Evolutionary conservation across 106 monocot genomes (phyloP), one percentile per base, ranked within the genome.

Genomic region (Dioscorea zingiberensis): DNA sequence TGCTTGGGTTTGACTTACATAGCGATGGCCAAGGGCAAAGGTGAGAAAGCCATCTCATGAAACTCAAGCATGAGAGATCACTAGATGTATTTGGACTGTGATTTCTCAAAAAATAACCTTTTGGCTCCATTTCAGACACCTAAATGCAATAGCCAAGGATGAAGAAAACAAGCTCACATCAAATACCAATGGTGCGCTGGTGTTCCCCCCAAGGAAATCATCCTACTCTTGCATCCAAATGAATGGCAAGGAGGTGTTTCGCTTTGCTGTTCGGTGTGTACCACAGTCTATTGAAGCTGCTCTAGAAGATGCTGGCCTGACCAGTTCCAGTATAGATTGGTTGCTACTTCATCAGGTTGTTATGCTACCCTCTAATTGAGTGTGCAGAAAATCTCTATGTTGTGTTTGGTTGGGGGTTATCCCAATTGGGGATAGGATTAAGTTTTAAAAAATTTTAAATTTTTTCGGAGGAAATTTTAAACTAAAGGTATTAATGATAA

Each of bases 231-330:
- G 75, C 72, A 79, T 98, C 65, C 71, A 93, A 47, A 98, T 92
- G 92, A 98, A 98, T 62, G 98, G 98, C 17, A 92, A 98, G 74
- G 98, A 98, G 68, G 98, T 98, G 27, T 98, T 98, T 71, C 85
- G 98, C 21, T 98, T 98, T 55, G 92, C 98, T 26, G 79, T 83
- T 17, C 91, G 86, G 4, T 89, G 80, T 38, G 98, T 98, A 59
- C 92, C 92, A 9, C 80, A 67, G 45, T 80, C 92, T 7, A 80
- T 87, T 17, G 89, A 89, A 47, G 69, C 65, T 3, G 78, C 92
- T 27, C 76, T 93, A 1, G 71, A 84, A 38, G 84, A 92, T 59
- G 81, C 92, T 62, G 84, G 89, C 38, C 45, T 89, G 26, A 53
- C 83, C 11, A 22, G 73, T 62, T 87, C 91, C 26, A 76, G 69